A percentile compares a stretch with the other conserved stretches of the same genome.
Conservation (phyloP, 2,329 filamentous ascomycete genomes). For the Talaromyces atroroseus region DNA sequence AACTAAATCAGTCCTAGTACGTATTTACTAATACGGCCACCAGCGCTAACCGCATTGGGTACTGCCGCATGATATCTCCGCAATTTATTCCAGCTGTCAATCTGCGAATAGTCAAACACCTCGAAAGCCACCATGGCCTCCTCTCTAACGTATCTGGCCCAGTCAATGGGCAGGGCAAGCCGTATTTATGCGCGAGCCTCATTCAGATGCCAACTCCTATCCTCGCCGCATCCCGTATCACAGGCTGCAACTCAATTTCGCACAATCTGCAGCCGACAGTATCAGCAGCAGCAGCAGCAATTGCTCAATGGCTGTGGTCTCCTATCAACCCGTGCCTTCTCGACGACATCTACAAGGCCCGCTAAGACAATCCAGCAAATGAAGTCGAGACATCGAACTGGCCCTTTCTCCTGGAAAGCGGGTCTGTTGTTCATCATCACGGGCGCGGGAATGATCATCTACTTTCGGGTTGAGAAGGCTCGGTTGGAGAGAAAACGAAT, state of each 20-base stretch:
- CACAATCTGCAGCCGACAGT: conserved; percentile 2
- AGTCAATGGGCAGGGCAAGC: neutral
- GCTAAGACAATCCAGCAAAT: conserved; percentile 38
- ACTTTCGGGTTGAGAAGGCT: conserved; percentile 90
- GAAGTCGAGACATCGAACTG: conserved; percentile 34
- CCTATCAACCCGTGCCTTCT: conserved; percentile 19
- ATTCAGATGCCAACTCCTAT: conserved; percentile 3
- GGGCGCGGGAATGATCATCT: conserved; percentile 72
- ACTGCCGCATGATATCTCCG: neutral
- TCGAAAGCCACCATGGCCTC: neutral
- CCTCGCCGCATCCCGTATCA: neutral
- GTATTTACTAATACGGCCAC: neutral
- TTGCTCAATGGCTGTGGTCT: conserved; percentile 7
- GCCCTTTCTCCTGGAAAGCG: conserved; percentile 87
- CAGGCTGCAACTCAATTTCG: neutral
- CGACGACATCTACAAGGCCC: conserved; percentile 21
- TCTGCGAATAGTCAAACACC: neutral
- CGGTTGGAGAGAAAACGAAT: conserved; percentile 84
- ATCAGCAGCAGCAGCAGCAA: conserved; percentile 15
- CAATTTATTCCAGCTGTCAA: neutral
- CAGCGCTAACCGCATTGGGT: neutral
- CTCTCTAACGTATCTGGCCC: neutral
- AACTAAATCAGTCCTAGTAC: too few relatives aligned
- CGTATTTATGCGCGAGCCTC: neutral
- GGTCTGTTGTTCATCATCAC: conserved; percentile 78